Evolutionary conservation across 2,329 filamentous ascomycete genomes (phyloP), one percentile per base, ranked within the genome.

Genomic region (Aureobasidium uvarum): DNA sequence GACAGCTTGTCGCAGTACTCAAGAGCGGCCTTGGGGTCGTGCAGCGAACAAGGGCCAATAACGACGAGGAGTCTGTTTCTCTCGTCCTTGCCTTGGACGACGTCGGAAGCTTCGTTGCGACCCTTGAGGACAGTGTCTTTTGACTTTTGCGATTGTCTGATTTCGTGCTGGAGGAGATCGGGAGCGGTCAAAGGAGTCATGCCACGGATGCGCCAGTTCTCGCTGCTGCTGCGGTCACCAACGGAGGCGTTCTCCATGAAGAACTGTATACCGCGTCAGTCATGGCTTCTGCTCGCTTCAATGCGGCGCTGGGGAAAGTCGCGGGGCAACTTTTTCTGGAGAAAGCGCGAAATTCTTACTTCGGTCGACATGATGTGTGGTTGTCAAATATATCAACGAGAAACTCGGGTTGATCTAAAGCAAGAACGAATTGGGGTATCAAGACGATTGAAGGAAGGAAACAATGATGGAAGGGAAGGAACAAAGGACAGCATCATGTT

Each of bases 11-110:
- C 87, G 83, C 92, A 96, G 86, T 99, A 99, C 75, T 94, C 91
- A 70, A 97, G 85, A 13, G 94, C 94, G 68, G 92, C 90, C 64
- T 88, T 82, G 20, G 95, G 94, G 76, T 99, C 95, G 81, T 99
- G 95, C 77, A 99, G 96, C 28, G 92, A 96, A 84, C 95, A 99
- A 31, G 95, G 95, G 1, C 95, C 95, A 69, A 98, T 88, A 74
- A 98, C 89, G 69, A 99, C 88, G 60, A 91, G 80, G 56, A 91
- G 76, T 65, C 87, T 80, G 73, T 84, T 78, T 70, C 81, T 80
- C 45, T 79, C 75, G 72, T 88, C 83, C 66, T 77, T 80, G 73
- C 86, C 84, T 69, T 86, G 84, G 36, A 89, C 84, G 69, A 89
- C 80, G 14, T 83, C 81, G 67, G 84, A 84, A 46, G 85, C 80